Evolutionary conservation across 371 early-diverging fungal species (phyloP).

Genomic region (Dinochytrium kinnereticum): DNA sequence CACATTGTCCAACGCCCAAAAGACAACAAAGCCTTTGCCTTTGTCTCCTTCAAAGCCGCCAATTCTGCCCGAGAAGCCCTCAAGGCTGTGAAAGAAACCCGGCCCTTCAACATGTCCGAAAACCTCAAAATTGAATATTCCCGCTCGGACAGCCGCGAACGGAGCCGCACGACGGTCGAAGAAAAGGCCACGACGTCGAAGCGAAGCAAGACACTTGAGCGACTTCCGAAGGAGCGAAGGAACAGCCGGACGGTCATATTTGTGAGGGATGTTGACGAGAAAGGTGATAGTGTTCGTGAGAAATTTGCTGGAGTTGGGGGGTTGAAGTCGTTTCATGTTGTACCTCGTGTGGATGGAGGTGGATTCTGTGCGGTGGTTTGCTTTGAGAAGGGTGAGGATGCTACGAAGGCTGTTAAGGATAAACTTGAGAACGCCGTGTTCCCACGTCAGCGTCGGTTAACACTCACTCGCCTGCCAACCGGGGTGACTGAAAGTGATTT

Average conservation of each 20-base stretch:
- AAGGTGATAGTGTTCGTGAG: neutral
- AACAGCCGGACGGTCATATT: constrained; percentile 11
- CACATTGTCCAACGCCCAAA: constrained; percentile 48
- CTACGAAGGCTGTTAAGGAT: constrained; percentile 37
- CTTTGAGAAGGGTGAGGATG: constrained; percentile 39
- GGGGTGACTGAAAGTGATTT: constrained; percentile 26
- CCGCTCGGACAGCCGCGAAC: constrained; percentile 23
- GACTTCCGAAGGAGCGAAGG: neutral
- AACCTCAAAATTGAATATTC: constrained; percentile 41
- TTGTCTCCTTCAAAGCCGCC: constrained; percentile 42
- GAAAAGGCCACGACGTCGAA: constrained; percentile 24
- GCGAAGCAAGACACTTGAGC: constrained; percentile 3
- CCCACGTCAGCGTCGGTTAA: constrained; percentile 41
- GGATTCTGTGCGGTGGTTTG: constrained; percentile 29
- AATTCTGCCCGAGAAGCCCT: constrained; percentile 35
- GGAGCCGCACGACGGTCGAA: constrained; percentile 20
- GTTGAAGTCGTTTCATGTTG: constrained; percentile 28
- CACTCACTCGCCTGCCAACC: constrained; percentile 10
- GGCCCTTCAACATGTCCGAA: constrained; percentile 41
- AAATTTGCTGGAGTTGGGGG: constrained; percentile 23
- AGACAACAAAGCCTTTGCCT: constrained; percentile 47
- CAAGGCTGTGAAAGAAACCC: constrained; percentile 21
- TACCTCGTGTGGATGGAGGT: constrained; percentile 19
- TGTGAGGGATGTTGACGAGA: neutral
- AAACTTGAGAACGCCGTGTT: constrained; percentile 34